Evolutionary conservation across 2,329 filamentous ascomycete species (phyloP), one percentile per base, ranked within the genome.

Genomic region (Fusarium chaquense): DNA sequence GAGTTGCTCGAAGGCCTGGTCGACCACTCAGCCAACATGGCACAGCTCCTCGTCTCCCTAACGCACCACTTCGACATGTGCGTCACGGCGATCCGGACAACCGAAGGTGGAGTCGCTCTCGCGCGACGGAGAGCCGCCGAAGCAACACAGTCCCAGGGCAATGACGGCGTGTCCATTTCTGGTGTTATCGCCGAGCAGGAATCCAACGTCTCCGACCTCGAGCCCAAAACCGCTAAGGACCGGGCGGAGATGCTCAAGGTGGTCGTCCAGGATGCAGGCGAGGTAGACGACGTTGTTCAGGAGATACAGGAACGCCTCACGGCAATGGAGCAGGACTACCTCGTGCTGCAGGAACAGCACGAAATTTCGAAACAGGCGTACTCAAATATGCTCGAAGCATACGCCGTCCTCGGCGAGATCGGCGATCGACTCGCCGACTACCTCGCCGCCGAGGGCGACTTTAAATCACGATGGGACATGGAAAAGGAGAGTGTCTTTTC

Each of bases 51-150:
- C 3, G 88, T 93, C 59, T 93, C 91, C 1, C 83, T 98, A 6
- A 94, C 93, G 10, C 88, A 87, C 28, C 95, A 98, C 80, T 98
- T 97, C 77, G 95, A 98, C 78, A 88, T 97, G 69, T 98, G 95
- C 78, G 93, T 97, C 16, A 95, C 91, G 1, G 95, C 95, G 1
- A 91, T 98, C 44, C 92, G 94, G 63, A 93, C 95, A 52, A 98
- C 94, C 5, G 94, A 97, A 81, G 92, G 91, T 32, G 92, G 90
- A 7, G 89, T 89, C 15, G 91, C 89, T 7, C 83, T 90, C 46
- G 91, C 90, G 8, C 87, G 90, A 13, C 86, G 87, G 52, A 91
- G 89, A 68, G 91, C 89, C 0, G 90, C 90, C 44, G 90, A 92
- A 70, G 86, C 86, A 32, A 87, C 78, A 75, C 85, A 77, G 73